These are phyloP conservation scores for Melastoma malabathricum DNA, from an alignment of 345 rosid species.

Conservation along the genomic window DNA sequence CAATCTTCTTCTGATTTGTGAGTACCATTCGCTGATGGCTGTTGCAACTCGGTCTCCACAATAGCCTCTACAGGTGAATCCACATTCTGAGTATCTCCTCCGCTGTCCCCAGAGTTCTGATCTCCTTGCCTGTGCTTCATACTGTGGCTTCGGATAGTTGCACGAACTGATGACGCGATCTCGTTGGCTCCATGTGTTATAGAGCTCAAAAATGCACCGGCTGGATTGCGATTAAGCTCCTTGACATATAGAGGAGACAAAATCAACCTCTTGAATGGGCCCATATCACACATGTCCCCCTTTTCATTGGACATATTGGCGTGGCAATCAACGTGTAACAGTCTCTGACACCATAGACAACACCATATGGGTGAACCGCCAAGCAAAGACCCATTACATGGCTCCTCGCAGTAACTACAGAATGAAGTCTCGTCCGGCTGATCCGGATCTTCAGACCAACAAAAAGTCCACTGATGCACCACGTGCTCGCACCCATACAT, in stretches of 20 bases:
- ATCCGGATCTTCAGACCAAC: constrained; percentile 86
- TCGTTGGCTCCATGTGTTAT: constrained; percentile 96
- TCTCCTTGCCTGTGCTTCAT: constrained; percentile 62
- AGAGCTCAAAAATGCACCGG: constrained; percentile 77
- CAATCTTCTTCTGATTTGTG: constrained; percentile 33
- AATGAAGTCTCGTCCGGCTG: constrained; percentile 66
- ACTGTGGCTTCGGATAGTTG: constrained; percentile 77
- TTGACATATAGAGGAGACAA: constrained; percentile 79
- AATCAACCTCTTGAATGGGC: constrained; percentile 64
- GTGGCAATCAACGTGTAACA: constrained; percentile 92
- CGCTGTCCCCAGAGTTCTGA: constrained; percentile 46
- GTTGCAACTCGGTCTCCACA: constrained; percentile 22
- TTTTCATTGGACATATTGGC: constrained; percentile 60
- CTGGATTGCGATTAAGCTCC: constrained; percentile 40
- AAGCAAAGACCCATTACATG: constrained; percentile 81
- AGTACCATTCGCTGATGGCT: constrained; percentile 28
- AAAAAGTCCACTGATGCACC: constrained; percentile 89
- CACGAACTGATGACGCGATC: constrained; percentile 87
- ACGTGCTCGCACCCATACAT: constrained; percentile 68
- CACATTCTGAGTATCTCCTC: constrained; percentile 35
- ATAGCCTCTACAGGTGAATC: constrained; percentile 51
- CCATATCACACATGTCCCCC: constrained; percentile 84
- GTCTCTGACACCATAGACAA: constrained; percentile 98
- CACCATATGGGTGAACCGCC: constrained; percentile 97
- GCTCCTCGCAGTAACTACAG: constrained; percentile 88